phyloP scores from a whole-genome alignment of 108 stramenopile species.

The Stephanodiscus minutulus region DNA sequence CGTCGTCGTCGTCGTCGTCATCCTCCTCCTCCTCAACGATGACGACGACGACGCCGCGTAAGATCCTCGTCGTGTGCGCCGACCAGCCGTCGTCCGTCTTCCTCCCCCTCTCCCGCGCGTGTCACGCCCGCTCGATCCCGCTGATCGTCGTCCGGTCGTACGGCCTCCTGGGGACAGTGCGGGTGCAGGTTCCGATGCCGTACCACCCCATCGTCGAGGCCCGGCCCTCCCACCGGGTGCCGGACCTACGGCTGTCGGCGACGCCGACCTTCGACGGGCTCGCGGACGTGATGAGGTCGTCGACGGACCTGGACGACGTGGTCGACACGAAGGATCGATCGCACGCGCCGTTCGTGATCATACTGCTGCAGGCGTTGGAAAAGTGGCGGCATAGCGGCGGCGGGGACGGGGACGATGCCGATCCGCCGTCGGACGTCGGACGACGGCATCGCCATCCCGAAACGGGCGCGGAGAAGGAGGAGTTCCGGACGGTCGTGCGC shows the following conservation, averaged over 20 bases:
- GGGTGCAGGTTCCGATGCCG: constrained; percentile 65
- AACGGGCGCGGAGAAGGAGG: constrained; percentile 80
- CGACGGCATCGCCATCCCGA: constrained; percentile 42
- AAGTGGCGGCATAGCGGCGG: constrained; percentile 44
- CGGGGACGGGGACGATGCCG: neutral
- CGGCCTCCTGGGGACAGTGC: constrained; percentile 89
- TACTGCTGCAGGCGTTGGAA: constrained; percentile 64
- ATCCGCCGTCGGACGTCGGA: neutral
- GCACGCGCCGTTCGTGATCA: constrained; percentile 87
- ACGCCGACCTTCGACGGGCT: constrained; percentile 59
- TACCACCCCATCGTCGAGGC: constrained; percentile 69
- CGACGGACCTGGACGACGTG: constrained; percentile 42
- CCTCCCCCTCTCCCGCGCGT: constrained; percentile 59
- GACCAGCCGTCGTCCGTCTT: constrained; percentile 77
- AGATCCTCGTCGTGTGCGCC: constrained; percentile 83
- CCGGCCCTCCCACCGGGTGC: constrained; percentile 63
- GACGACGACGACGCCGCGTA: constrained; percentile 2
- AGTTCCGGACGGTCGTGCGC: constrained; percentile 65
- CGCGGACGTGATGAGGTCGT: constrained; percentile 29
- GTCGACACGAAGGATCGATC: constrained; percentile 66
- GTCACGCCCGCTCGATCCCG: constrained; percentile 57
- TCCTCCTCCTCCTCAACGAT: neutral
- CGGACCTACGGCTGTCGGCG: constrained; percentile 76
- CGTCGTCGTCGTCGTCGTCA: constrained; percentile 5
- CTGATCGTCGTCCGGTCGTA: constrained; percentile 82